phyloP scores from a whole-genome alignment of 2,329 filamentous ascomycete species.

The Allantophomopsis lycopodina region DNA sequence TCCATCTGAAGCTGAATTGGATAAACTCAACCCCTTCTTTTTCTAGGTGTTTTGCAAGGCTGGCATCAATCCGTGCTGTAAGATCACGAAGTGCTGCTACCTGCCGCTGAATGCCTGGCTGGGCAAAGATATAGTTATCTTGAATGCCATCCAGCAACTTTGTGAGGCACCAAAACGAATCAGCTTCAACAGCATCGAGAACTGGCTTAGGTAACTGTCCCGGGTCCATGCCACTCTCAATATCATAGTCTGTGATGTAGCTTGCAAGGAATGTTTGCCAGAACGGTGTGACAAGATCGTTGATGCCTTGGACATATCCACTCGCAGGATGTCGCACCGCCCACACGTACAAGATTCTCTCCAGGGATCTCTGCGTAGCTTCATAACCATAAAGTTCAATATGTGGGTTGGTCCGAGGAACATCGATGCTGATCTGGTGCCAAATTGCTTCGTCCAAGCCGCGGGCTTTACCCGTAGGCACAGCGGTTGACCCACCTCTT shows the following conservation, averaged over 20 bases:
- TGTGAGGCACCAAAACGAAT: constrained; percentile 96
- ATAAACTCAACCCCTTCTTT: constrained; percentile 93
- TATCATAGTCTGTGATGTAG: constrained; percentile 88
- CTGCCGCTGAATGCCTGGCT: constrained; percentile 91
- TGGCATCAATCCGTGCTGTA: constrained; percentile 76
- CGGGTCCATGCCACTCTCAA: constrained; percentile 92
- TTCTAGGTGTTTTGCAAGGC: constrained; percentile 78
- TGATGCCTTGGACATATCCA: constrained; percentile 97
- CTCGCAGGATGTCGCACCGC: constrained; percentile 94
- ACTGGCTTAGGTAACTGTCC: constrained; percentile 84
- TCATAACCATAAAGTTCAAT: constrained; percentile 92
- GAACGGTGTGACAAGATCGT: constrained; percentile 93
- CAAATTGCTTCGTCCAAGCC: constrained; percentile 94
- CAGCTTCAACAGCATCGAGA: constrained; percentile 90
- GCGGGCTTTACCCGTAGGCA: constrained; percentile 31
- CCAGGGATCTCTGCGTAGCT: constrained; percentile 84
- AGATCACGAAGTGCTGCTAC: constrained; percentile 81
- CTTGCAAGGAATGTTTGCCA: constrained; percentile 94
- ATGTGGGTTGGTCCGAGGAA: constrained; percentile 91
- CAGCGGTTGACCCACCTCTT: constrained; percentile 36
- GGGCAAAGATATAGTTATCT: constrained; percentile 96
- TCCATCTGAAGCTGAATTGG: constrained; percentile 98
- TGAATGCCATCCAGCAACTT: constrained; percentile 98
- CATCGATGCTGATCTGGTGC: constrained; percentile 99
- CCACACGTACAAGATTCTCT: constrained; percentile 94